Evolutionary conservation across 1,284 basidiomycete species (phyloP).

Genomic region (Moesziomyces antarcticus): DNA sequence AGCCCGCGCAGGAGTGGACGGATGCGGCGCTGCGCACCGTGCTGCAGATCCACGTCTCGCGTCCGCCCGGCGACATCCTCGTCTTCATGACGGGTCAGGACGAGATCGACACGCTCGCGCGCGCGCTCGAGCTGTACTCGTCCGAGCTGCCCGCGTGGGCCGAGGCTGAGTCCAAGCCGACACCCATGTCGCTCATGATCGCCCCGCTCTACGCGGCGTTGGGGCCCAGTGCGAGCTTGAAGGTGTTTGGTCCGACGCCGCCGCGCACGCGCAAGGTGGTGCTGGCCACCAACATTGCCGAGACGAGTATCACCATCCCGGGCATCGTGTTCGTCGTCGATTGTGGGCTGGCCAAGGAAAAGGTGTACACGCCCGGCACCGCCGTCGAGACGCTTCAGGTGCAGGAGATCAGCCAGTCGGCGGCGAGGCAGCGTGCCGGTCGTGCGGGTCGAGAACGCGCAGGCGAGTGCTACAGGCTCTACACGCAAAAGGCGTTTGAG

Average conservation of each 20-base stretch:
- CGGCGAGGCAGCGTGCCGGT: conserved; percentile 61
- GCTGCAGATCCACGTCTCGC: conserved; percentile 86
- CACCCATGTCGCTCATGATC: conserved; percentile 50
- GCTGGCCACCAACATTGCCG: conserved; percentile 75
- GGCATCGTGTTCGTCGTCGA: conserved; percentile 96
- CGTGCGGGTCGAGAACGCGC: conserved; percentile 61
- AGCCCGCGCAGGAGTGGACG: conserved; percentile 84
- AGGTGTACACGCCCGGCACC: conserved; percentile 73
- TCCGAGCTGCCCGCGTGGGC: conserved; percentile 56
- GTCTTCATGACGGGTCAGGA: conserved; percentile 98
- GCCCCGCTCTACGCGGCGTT: conserved; percentile 66
- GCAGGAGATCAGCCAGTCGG: conserved; percentile 58
- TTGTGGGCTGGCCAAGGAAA: conserved; percentile 85
- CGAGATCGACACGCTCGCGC: conserved; percentile 86
- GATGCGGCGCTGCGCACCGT: conserved; percentile 89
- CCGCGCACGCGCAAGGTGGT: conserved; percentile 85
- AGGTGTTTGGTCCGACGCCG: conserved; percentile 71
- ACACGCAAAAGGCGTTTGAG: conserved; percentile 52
- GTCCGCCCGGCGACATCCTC: conserved; percentile 85
- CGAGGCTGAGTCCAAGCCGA: conserved; percentile 26
- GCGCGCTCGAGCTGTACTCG: conserved; percentile 50
- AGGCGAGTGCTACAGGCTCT: conserved; percentile 64
- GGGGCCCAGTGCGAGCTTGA: conserved; percentile 53
- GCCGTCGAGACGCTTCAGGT: conserved; percentile 59
- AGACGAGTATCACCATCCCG: conserved; percentile 96